Evolutionary conservation across 106 monocot species (phyloP).

Genomic region (Platanthera zijinensis): DNA sequence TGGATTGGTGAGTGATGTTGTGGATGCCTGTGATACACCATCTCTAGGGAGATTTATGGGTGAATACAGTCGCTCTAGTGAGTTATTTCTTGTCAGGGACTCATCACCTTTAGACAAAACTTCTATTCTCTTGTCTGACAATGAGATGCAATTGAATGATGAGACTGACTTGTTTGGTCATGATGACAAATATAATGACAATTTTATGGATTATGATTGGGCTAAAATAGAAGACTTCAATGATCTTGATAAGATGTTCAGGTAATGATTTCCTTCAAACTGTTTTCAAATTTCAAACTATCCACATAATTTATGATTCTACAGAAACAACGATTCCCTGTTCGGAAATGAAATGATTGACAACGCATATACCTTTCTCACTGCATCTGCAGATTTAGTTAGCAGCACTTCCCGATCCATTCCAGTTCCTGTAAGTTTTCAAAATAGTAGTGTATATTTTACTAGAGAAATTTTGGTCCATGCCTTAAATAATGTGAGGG

Average conservation of each 20-base stretch:
- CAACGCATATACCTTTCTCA: constrained; percentile 20
- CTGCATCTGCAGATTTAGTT: constrained; percentile 19
- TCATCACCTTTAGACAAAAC: constrained; percentile 11
- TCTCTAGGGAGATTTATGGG: constrained; percentile 26
- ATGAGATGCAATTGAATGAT: constrained; percentile 34
- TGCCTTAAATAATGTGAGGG: background rate
- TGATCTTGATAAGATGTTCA: constrained; percentile 63
- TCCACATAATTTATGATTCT: background rate
- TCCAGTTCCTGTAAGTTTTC: constrained; percentile 22
- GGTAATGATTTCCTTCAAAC: constrained; percentile 22
- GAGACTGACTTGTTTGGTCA: constrained; percentile 28
- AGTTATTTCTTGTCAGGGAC: background rate
- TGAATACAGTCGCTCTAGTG: constrained; percentile 6
- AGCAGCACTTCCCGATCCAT: constrained; percentile 20
- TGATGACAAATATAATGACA: constrained; percentile 32
- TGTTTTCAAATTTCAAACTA: background rate
- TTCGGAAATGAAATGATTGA: constrained; percentile 36
- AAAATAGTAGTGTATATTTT: background rate
- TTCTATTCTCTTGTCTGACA: constrained; percentile 23
- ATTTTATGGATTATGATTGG: constrained; percentile 61
- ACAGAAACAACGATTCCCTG: constrained; percentile 52
- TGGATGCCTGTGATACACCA: constrained; percentile 12
- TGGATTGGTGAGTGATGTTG: constrained; percentile 11
- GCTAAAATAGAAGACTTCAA: constrained; percentile 47
- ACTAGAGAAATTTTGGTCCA: background rate